Evolutionary conservation across 352 stramenopile genomes (phyloP).

Genomic region (Phytophthora tentaculata): DNA sequence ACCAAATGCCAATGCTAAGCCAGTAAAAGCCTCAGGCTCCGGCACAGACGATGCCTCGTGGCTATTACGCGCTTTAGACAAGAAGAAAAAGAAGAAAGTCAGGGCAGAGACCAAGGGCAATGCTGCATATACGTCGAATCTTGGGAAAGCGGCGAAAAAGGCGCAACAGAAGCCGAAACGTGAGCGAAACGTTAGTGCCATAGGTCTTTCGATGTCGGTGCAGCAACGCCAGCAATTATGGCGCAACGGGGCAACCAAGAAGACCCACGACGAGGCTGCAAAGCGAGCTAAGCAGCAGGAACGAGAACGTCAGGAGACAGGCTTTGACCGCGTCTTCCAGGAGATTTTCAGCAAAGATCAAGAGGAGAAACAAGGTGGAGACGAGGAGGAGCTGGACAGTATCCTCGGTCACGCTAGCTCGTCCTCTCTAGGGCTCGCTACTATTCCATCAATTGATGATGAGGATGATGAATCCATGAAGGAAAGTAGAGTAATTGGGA

Average conservation of each 20-base stretch:
- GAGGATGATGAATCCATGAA: slow-evolving; percentile 1
- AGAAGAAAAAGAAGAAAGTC: slow-evolving; percentile 42
- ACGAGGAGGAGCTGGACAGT: slow-evolving; percentile 29
- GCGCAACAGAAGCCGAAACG: slow-evolving; percentile 21
- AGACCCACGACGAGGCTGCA: slow-evolving; percentile 20
- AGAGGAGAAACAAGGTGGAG: slow-evolving; percentile 25
- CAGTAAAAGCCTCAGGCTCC: slow-evolving; percentile 2
- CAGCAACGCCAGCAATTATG: slow-evolving; percentile 41
- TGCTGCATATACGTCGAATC: neutral
- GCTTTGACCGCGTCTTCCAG: slow-evolving; percentile 62
- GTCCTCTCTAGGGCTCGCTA: slow-evolving; percentile 2
- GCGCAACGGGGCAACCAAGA: slow-evolving; percentile 28
- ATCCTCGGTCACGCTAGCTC: neutral
- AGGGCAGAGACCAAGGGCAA: slow-evolving; percentile 14
- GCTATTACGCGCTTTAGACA: slow-evolving; percentile 47
- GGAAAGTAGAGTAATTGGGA: slow-evolving; percentile 9
- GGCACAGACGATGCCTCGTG: slow-evolving; percentile 37
- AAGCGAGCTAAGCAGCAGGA: slow-evolving; percentile 33
- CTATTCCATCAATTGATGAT: neutral
- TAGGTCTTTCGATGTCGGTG: slow-evolving; percentile 26
- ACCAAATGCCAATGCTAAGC: slow-evolving; percentile 10
- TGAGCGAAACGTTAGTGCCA: slow-evolving; percentile 11
- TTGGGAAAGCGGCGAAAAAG: slow-evolving; percentile 17
- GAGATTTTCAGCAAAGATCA: slow-evolving; percentile 48
- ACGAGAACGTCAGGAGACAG: slow-evolving; percentile 42